Evolutionary conservation across 1,284 basidiomycete species (phyloP).

Genomic region (Cutaneotrichosporon curvatum): DNA sequence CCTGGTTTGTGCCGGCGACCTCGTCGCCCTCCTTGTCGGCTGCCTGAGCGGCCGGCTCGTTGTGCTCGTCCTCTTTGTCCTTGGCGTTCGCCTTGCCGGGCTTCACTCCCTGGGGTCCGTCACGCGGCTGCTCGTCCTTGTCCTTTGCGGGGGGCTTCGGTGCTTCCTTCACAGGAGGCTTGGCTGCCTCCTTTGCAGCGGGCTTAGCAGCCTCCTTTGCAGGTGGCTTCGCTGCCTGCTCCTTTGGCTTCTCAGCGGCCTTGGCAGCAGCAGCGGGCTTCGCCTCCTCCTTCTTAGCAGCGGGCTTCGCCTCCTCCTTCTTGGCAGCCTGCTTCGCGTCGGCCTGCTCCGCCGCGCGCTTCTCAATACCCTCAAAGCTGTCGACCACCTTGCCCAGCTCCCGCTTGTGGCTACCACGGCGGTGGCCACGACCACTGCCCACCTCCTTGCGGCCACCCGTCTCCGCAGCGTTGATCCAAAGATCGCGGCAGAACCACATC

Average conservation of each 20-base stretch:
- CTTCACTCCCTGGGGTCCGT: background rate
- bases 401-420: constrained; percentile 20
- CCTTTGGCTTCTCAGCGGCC: constrained; percentile 19
- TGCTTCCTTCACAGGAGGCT: constrained; percentile 20
- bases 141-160: constrained; percentile 18
- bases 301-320: constrained; percentile 2
- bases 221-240: constrained; percentile 24
- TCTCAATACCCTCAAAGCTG: constrained; percentile 22
- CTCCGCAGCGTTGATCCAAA: constrained; percentile 76
- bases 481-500: constrained; percentile 90
- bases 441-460: constrained; percentile 50
- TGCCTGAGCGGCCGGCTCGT: constrained; percentile 16
- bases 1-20: constrained; percentile 78
- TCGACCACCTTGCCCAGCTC: constrained; percentile 22
- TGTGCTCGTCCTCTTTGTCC: constrained; percentile 4
- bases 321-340: constrained; percentile 4
- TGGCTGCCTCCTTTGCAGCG: constrained; percentile 4
- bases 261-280: constrained; percentile 14
- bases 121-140: constrained; percentile 1
- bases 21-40: constrained; percentile 23
- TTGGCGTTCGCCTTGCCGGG: constrained; percentile 13
- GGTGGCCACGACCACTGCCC: constrained; percentile 3
- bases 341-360: constrained; percentile 13
- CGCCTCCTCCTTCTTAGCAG: constrained; percentile 6
- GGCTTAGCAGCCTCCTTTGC: constrained; percentile 34